Conservation (phyloP, 352 stramenopile species). For the Globisporangium ultimum region DNA sequence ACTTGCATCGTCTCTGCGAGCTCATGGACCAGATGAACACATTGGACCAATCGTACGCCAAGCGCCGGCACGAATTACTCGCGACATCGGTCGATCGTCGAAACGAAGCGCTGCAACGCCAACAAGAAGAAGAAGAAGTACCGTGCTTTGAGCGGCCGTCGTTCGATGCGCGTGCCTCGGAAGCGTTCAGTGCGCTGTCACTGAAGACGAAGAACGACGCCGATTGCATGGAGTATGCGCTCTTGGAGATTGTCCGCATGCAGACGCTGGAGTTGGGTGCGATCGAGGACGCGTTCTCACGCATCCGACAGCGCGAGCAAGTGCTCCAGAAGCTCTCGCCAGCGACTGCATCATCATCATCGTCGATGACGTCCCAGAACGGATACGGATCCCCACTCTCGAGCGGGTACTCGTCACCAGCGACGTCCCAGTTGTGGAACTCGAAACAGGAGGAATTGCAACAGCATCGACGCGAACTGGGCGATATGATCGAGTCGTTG, state of each 20-base stretch:
- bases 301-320: conserved; percentile 50
- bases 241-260: conserved; percentile 79
- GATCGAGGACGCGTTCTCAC: conserved; percentile 71
- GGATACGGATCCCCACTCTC: conserved; percentile 8
- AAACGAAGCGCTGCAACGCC: conserved; percentile 19
- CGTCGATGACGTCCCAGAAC: conserved; percentile 8
- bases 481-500: conserved; percentile 50
- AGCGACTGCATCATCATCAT: conserved; percentile 12
- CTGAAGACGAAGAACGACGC: conserved; percentile 66
- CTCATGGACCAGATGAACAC: conserved; percentile 69
- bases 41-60: conserved; percentile 50
- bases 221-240: conserved; percentile 79
- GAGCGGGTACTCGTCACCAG: conserved; percentile 4
- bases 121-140: conserved; percentile 51
- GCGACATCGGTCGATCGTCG: conserved; percentile 25
- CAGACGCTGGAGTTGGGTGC: conserved; percentile 70
- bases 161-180: conserved; percentile 66
- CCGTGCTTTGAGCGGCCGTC: conserved; percentile 54
- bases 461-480: conserved; percentile 44
- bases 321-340: conserved; percentile 21
- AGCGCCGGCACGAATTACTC: conserved; percentile 31
- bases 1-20: conserved; percentile 71
- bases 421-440: conserved; percentile 26
- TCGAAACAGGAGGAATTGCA: conserved; percentile 50
- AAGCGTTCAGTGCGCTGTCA: conserved; percentile 73